Evolutionary conservation across 2,329 filamentous ascomycete genomes (phyloP).

Genomic region (Colletotrichum sp.): DNA sequence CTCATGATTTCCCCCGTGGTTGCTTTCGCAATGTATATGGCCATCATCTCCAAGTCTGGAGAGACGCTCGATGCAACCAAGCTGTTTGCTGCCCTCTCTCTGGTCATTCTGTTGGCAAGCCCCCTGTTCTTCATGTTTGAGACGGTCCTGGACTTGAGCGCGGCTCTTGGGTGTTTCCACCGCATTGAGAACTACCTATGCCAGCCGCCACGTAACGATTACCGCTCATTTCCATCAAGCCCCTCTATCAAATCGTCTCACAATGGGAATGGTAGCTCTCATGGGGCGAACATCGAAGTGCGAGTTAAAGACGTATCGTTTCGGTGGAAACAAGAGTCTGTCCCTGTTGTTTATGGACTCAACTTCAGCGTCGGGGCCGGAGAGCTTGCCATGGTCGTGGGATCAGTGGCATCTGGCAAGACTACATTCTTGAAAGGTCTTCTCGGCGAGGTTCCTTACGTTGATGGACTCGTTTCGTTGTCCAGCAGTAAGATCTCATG

Average conservation of each 20-base stretch:
- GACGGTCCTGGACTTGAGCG: conserved; percentile 21
- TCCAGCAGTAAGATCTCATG: conserved; percentile 25
- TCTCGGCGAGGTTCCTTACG: conserved; percentile 33
- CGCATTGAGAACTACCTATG: conserved; percentile 31
- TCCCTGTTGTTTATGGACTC: conserved; percentile 32
- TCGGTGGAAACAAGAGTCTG: conserved; percentile 35
- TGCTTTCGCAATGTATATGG: conserved; percentile 17
- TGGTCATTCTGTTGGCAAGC: conserved; percentile 26
- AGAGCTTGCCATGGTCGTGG: conserved; percentile 43
- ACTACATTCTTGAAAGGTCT: conserved; percentile 47
- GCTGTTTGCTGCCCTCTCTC: conserved; percentile 24
- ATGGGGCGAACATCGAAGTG: background rate
- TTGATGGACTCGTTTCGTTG: conserved; percentile 24
- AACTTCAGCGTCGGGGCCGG: conserved; percentile 33
- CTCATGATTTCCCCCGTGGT: conserved; percentile 23
- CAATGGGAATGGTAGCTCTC: background rate
- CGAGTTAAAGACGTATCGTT: conserved; percentile 31
- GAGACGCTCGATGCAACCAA: conserved; percentile 10
- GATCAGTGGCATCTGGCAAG: conserved; percentile 50
- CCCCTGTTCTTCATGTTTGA: conserved; percentile 42
- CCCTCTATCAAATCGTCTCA: background rate
- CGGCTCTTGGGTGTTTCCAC: conserved; percentile 26
- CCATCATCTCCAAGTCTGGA: background rate
- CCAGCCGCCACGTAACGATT: conserved; percentile 29
- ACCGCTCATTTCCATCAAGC: conserved; percentile 8